phyloP scores from a whole-genome alignment of 805 yeast species.

The Candida koratica region DNA sequence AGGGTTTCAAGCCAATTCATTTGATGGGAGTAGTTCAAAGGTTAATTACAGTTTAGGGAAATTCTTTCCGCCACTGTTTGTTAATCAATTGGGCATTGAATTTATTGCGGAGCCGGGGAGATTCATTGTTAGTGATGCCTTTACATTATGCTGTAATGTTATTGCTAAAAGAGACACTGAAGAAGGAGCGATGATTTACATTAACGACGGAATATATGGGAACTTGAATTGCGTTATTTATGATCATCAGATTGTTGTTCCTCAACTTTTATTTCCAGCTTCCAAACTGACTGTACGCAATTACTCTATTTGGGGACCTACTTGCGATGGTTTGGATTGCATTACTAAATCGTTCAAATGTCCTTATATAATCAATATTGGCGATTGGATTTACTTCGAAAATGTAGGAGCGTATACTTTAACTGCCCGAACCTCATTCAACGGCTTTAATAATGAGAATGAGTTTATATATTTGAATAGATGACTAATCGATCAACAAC shows the following conservation, averaged over 20 bases:
- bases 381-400: conserved; percentile 89
- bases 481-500: neutral
- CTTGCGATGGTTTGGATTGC: conserved; percentile 95
- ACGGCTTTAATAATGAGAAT: conserved; percentile 71
- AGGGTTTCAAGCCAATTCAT: conserved; percentile 70
- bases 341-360: conserved; percentile 52
- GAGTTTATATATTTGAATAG: conserved; percentile 37
- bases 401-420: conserved; percentile 88
- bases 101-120: conserved; percentile 95
- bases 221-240: conserved; percentile 89
- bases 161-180: conserved; percentile 67
- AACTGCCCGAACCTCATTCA: conserved; percentile 88
- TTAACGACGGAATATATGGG: conserved; percentile 95
- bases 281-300: conserved; percentile 25
- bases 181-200: conserved; percentile 65
- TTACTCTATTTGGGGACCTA: conserved; percentile 95
- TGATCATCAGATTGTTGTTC: conserved; percentile 82
- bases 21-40: conserved; percentile 54
- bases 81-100: conserved; percentile 25
- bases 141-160: conserved; percentile 77
- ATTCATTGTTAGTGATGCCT: conserved; percentile 78
- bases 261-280: conserved; percentile 49
- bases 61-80: conserved; percentile 50
- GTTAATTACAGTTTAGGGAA: conserved; percentile 53
- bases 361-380: conserved; percentile 62